Conservation (phyloP, 805 yeast species). For the Martiniozyma abietophila region DNA sequence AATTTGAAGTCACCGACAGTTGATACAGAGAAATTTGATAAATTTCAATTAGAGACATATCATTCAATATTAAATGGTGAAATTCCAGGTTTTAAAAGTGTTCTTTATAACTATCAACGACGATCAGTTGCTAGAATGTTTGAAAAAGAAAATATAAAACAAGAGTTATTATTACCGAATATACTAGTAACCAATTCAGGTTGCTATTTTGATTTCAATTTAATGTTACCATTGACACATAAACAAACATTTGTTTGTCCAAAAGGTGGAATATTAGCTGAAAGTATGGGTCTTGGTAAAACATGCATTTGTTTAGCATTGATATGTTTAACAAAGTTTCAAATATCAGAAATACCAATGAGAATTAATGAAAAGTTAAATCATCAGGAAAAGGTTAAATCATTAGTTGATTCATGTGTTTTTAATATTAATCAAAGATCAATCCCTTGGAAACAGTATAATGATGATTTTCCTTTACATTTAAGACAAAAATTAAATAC, state of each 20-base stretch:
- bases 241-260: conserved; percentile 41
- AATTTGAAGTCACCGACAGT: conserved; percentile 25
- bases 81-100: conserved; percentile 40
- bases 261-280: conserved; percentile 56
- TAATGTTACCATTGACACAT: conserved; percentile 21
- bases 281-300: conserved; percentile 62
- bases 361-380: background rate
- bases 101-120: conserved; percentile 49
- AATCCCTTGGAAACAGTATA: conserved; percentile 48
- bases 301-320: conserved; percentile 51
- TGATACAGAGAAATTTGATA: conserved; percentile 14
- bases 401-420: conserved; percentile 34
- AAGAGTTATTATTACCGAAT: conserved; percentile 19
- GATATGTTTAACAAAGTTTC: conserved; percentile 45
- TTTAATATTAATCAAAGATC: conserved; percentile 36
- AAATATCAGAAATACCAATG: conserved; percentile 37
- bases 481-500: conserved; percentile 29
- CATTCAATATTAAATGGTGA: conserved; percentile 22
- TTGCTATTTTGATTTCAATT: conserved; percentile 29
- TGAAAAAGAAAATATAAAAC: conserved; percentile 36
- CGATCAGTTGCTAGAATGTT: conserved; percentile 53
- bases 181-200: conserved; percentile 1
- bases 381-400: background rate
- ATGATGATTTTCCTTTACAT: conserved; percentile 34
- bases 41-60: conserved; percentile 16